Percentiles rank a stretch among this genome's conserved stretches.
These are phyloP conservation scores for Dioscorea zingiberensis DNA, from an alignment of 106 monocot genomes.

Conservation along the genomic window DNA sequence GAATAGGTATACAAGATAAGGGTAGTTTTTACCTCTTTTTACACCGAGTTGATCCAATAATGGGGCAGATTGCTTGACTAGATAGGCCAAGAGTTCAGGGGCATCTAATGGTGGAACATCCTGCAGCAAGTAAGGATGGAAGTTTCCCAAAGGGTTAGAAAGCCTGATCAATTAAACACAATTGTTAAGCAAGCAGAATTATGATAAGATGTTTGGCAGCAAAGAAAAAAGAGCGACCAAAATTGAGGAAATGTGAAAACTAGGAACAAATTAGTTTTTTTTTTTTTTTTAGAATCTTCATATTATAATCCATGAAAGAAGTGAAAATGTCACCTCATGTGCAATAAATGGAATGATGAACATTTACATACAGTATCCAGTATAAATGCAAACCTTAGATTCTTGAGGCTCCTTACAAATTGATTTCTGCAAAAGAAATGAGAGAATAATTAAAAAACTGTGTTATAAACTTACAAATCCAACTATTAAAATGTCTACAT, in stretches of 20 bases:
- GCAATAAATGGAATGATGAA: no score
- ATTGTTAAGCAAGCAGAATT: no score
- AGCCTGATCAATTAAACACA: no score
- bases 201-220: no score
- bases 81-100: slow-evolving; percentile 78
- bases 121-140: slow-evolving; percentile 32
- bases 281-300: no score
- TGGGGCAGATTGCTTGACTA: slow-evolving; percentile 76
- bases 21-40: slow-evolving; percentile 35
- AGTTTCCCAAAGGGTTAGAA: no score
- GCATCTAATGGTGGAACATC: slow-evolving; percentile 82
- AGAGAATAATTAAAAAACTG: not conserved
- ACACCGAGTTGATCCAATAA: slow-evolving; percentile 89
- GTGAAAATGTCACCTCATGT: no score
- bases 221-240: no score
- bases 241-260: no score
- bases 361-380: no score
- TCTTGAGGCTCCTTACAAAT: slow-evolving; percentile 60
- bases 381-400: slow-evolving; percentile 45
- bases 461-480: not conserved
- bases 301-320: no score
- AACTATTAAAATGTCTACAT: not conserved
- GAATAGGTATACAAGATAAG: not conserved
- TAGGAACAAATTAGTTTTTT: no score
- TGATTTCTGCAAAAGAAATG: slow-evolving; percentile 64